Percentiles rank a stretch among this genome's conserved stretches.
phyloP scores from a whole-genome alignment of 2,329 filamentous ascomycete genomes.

The Tolypocladium cylindrosporum region DNA sequence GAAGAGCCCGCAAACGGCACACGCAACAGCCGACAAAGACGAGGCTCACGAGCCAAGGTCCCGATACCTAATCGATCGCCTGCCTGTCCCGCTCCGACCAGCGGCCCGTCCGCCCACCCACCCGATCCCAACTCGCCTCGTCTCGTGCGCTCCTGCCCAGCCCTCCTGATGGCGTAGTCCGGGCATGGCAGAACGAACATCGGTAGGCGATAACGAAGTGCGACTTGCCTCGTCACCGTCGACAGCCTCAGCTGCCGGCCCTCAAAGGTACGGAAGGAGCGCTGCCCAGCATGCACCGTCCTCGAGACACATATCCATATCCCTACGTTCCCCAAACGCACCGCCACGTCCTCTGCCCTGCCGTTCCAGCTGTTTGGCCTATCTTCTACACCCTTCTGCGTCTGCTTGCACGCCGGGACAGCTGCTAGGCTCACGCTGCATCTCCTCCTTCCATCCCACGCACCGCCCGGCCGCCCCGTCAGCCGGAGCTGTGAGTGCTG shows the following conservation, averaged over 20 bases:
- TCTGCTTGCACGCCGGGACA: background rate
- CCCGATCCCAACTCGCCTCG: conserved; percentile 1
- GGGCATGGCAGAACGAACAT: conserved; percentile 55
- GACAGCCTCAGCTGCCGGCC: conserved; percentile 18
- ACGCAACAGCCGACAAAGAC: background rate
- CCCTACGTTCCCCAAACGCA: background rate
- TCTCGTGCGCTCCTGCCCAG: conserved; percentile 3
- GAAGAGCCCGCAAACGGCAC: background rate
- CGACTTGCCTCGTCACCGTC: conserved; percentile 35
- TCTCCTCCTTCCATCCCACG: background rate
- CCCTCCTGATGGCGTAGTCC: conserved; percentile 54
- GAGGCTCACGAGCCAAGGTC: background rate
- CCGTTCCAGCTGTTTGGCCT: no score
- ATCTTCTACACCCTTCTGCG: background rate
- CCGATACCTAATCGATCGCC: background rate
- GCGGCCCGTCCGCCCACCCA: background rate
- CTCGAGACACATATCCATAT: background rate
- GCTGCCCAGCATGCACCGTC: background rate
- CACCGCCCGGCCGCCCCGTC: background rate
- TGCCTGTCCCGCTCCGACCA: background rate
- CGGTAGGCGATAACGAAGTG: conserved; percentile 45
- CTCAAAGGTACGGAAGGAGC: conserved; percentile 12
- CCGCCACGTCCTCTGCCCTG: background rate
- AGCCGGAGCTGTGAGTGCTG: background rate
- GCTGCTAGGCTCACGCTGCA: background rate